Percentiles rank a stretch among this genome's conserved stretches.
Conservation (phyloP, 1,139 yeast genomes). For the Saccharomyces hybrid region DNA sequence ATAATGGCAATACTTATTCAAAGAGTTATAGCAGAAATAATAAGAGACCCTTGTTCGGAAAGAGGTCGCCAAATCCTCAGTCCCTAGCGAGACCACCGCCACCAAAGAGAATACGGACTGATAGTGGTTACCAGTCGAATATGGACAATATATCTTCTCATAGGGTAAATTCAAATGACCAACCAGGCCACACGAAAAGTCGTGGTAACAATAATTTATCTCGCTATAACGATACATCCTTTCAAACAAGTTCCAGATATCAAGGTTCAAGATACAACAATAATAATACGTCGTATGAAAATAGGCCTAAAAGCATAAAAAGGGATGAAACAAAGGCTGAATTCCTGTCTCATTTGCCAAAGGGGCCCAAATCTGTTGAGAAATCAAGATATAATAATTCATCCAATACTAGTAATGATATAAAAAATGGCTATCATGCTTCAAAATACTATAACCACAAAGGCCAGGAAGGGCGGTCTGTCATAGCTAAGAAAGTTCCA, state of each 20-base stretch:
- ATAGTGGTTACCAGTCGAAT: background rate
- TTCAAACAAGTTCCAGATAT: conserved; percentile 4
- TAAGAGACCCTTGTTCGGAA: background rate
- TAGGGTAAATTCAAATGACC: background rate
- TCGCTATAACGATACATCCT: background rate
- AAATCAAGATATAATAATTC: conserved; percentile 11
- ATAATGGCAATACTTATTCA: background rate
- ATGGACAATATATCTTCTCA: background rate
- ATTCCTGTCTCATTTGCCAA: conserved; percentile 2
- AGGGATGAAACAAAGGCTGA: conserved; percentile 1
- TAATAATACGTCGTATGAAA: background rate
- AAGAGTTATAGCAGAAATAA: conserved; percentile 1
- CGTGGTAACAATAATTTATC: background rate
- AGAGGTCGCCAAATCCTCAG: background rate
- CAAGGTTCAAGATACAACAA: conserved; percentile 6
- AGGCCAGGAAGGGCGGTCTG: conserved; percentile 2
- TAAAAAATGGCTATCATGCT: conserved; percentile 2
- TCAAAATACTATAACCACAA: conserved; percentile 1
- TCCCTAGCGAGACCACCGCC: background rate
- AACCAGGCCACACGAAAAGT: background rate
- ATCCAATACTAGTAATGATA: background rate
- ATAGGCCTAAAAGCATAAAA: background rate
- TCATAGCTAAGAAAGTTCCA: background rate
- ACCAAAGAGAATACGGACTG: conserved; percentile 7
- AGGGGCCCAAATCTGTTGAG: conserved; percentile 10